Base-by-base conservation (phyloP, 345 rosid species). In the Physaria fendleri region DNA sequence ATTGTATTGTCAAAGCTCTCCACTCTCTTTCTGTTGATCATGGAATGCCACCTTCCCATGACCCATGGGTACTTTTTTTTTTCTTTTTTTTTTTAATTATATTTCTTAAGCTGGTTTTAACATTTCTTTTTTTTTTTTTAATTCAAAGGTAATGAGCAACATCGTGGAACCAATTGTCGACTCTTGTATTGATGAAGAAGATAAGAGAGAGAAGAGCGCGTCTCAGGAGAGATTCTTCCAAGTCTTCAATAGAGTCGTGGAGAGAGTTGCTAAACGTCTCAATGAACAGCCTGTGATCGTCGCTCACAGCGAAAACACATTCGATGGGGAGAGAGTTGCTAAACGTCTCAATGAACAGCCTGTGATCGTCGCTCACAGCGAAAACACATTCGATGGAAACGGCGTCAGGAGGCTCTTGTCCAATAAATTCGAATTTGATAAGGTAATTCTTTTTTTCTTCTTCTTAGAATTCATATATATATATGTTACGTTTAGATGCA, bases 251-350 rank as follows among this genome's bases (percentile, higher is more conserved):
- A 78, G 74, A 70, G 81, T 82, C 34, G 82, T 81, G 6, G 85
- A 81, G 46, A 12, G n/a, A 6, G 75, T 94, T 58, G 95, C 88
- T 62, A 87, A 74, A 44, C 78, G 55, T 75, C 97, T 94, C 32
- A 81, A 76, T 65, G 97, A 94, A 67, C 95, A 87, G 71, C 99
- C 95, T 2, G 92, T 90, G 64, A 90, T 94, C 30, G 99, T 87
- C 32, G 96, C 97, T 2, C 97, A 94, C 42, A 83, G 84, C 23
- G 97, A 87, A 51, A 85, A 82, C 71, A 85, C 78, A 42, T 90
- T 85, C 28, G 92, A 94, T 71, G 99, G 97, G 63, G 85, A 81
- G 46, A 12, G n/a, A 6, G 75, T 94, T 58, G 95, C 88, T 62
- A 87, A 74, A 44, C 78, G 55, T 75, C 97, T 94, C 32, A 81